phyloP scores from a whole-genome alignment of 495 filamentous ascomycete genomes.

The Trichoderma virens region DNA sequence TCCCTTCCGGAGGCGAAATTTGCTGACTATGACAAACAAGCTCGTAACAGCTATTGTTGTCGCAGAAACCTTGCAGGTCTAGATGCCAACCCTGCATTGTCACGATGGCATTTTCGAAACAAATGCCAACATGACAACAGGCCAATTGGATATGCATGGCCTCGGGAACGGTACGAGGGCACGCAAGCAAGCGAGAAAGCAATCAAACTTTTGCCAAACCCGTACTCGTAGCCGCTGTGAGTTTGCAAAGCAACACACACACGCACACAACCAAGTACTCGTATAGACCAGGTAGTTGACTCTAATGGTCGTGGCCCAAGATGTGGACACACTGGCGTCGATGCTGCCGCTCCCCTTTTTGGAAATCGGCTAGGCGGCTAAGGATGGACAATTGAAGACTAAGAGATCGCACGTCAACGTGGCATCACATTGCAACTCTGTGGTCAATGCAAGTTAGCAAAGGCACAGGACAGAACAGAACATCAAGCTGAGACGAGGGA shows the following conservation, averaged over 20 bases:
- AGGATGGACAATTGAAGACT: not conserved
- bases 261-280: too few species aligned
- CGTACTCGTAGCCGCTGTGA: too few species aligned
- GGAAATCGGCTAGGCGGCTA: not conserved
- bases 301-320: too few species aligned
- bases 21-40: conserved; percentile 3
- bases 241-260: too few species aligned
- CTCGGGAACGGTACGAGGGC: not conserved
- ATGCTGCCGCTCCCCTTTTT: too few species aligned
- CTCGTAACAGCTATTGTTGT: not conserved
- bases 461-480: not conserved
- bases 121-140: not conserved
- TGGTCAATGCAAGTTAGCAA: not conserved
- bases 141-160: not conserved
- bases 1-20: conserved; percentile 2
- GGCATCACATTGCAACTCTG: conserved; percentile 4
- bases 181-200: too few species aligned
- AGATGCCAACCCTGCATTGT: not conserved
- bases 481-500: not conserved
- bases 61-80: not conserved
- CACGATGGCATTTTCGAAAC: conserved; percentile 4
- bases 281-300: too few species aligned
- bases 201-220: too few species aligned
- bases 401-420: not conserved
- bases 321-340: too few species aligned